These are phyloP conservation scores for Sherardia arvensis DNA, from an alignment of 257 asterid genomes.

Conservation along the genomic window DNA sequence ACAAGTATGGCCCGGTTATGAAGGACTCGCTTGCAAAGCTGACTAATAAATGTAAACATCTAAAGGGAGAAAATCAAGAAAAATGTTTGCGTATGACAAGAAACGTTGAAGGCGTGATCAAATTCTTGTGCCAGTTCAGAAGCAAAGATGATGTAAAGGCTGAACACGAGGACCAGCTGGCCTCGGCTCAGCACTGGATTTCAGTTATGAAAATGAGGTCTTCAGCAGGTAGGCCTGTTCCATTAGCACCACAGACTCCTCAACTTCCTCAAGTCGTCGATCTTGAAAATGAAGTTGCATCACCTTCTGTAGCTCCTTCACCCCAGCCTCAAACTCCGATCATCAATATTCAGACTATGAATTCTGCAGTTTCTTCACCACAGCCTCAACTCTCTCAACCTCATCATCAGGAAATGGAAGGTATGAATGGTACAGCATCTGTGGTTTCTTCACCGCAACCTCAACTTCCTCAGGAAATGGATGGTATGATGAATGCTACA, in stretches of 20 bases:
- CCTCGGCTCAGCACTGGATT: too few species aligned
- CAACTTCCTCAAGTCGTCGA: not conserved
- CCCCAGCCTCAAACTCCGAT: not conserved
- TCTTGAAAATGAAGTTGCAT: not conserved
- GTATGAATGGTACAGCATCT: not conserved
- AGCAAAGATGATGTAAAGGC: not conserved
- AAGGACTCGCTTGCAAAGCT: not conserved
- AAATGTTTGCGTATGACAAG: too few species aligned
- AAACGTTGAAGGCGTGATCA: too few species aligned
- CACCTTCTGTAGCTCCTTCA: not conserved
- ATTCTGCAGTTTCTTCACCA: too few species aligned
- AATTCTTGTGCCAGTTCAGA: too few species aligned
- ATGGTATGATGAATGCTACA: too few species aligned
- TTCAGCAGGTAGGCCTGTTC: too few species aligned
- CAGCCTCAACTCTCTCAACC: too few species aligned
- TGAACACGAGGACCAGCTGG: not conserved
- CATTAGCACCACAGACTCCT: not conserved
- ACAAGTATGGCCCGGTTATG: not conserved
- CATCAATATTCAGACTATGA: not conserved
- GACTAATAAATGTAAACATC: too few species aligned
- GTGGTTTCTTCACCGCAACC: not conserved
- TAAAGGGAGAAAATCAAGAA: not conserved
- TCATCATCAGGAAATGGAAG: not conserved
- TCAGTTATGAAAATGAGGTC: not conserved
- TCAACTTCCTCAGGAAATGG: not conserved